phyloP scores from a whole-genome alignment of 108 stramenopile genomes.

The Pseudonitzschia pungens region DNA sequence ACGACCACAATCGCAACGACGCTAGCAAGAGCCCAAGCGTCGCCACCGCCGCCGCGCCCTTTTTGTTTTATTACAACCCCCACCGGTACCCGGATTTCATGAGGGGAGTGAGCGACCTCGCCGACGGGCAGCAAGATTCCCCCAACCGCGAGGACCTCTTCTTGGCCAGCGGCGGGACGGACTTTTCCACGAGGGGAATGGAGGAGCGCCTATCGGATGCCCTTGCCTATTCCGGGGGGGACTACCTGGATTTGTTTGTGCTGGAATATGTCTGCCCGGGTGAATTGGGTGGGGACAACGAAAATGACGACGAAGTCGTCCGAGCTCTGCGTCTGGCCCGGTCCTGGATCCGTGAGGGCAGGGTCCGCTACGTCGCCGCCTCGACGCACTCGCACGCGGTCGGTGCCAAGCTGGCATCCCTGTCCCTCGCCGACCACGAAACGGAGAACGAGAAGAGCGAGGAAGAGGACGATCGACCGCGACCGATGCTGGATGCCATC shows the following conservation, averaged over 20 bases:
- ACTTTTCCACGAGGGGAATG: conserved; percentile 12
- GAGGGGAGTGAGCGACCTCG: conserved; percentile 19
- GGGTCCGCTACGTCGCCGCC: conserved; percentile 31
- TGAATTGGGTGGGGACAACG: neutral
- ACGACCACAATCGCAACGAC: neutral
- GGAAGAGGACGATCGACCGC: neutral
- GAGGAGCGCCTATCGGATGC: conserved; percentile 36
- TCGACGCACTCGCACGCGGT: conserved; percentile 41
- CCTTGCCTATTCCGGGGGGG: conserved; percentile 29
- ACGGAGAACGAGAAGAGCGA: neutral
- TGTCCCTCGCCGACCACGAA: neutral
- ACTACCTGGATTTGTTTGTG: conserved; percentile 40
- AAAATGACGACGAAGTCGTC: neutral
- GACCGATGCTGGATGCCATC: conserved; percentile 16
- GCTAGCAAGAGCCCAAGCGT: neutral
- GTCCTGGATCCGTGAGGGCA: conserved; percentile 16
- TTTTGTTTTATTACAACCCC: conserved; percentile 48
- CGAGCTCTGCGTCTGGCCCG: conserved; percentile 5
- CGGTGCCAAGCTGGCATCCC: conserved; percentile 24
- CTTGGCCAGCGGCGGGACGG: conserved; percentile 37
- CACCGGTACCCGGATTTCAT: conserved; percentile 44
- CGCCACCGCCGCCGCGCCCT: conserved; percentile 17
- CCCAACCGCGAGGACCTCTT: conserved; percentile 36
- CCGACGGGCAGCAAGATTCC: too few species aligned
- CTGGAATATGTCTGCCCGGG: conserved; percentile 43